A percentile compares a stretch with the other conserved stretches of the same genome.
Evolutionary conservation across 441 rosid species (phyloP).

Genomic region (Populus hybrid): DNA sequence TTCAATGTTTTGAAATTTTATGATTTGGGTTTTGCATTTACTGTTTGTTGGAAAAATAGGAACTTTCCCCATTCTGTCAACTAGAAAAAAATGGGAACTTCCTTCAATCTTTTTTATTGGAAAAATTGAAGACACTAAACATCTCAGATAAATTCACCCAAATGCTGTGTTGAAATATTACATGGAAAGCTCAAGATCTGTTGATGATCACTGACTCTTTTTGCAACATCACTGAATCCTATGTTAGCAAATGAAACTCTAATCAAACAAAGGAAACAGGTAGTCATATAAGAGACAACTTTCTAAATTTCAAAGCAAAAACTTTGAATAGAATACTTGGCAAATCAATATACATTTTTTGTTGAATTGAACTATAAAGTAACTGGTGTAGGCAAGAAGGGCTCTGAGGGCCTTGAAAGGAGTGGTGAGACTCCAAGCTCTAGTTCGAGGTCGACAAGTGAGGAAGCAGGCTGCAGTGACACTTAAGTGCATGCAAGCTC

Average conservation of each 20-base stretch:
- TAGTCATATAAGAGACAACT: not conserved
- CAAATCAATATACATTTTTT: not conserved
- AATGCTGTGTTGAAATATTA: not conserved
- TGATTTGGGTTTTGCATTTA: not conserved
- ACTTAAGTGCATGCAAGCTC: conserved; percentile 95
- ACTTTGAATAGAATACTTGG: not conserved
- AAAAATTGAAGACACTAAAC: not conserved
- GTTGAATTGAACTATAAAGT: not conserved
- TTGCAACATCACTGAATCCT: not conserved
- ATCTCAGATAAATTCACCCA: not conserved
- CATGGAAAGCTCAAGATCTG: not conserved
- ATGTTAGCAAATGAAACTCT: not conserved
- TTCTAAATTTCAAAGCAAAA: not conserved
- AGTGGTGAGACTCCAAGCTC: conserved; percentile 89
- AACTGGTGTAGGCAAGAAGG: conserved; percentile 63
- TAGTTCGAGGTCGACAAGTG: conserved; percentile 92
- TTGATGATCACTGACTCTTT: not conserved
- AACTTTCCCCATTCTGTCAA: not conserved
- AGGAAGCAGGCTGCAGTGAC: conserved; percentile 98
- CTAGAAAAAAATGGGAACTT: not conserved
- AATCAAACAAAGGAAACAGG: not conserved
- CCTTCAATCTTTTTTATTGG: not conserved
- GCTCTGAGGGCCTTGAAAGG: conserved; percentile 92
- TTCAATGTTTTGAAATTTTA: not conserved
- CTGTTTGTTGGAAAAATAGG: not conserved